Evolutionary conservation across 331 rosid species (phyloP), one percentile per base, ranked within the genome.

Genomic region (Arachis monticola): DNA sequence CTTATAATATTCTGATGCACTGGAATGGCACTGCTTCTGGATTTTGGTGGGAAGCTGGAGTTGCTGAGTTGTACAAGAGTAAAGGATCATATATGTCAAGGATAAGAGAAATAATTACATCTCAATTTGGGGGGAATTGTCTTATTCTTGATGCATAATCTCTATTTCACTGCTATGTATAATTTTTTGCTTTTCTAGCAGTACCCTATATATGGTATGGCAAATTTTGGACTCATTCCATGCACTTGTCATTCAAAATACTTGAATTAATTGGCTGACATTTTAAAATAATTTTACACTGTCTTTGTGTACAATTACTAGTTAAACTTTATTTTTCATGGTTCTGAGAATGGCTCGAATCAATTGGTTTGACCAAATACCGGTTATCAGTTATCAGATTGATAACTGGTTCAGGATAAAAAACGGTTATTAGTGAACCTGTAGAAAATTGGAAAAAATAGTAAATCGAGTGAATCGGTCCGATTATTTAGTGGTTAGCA

Each of bases 11-110:
- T 7, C 58, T 27, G 12, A 72, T 52, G 61, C 62, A 60, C 56
- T 57, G 46, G 42, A 14, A 47, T 76, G 63, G 63, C 51, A 58
- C 31, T 59, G 11, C 11, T 5, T 22, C 52, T 67, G 83, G 22
- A 60, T 67, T 76, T 62, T 53, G 66, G 64, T 59, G 48, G 42
- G 69, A 77, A 70, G 67, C 47, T 17, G 56, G 64, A 68, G 76
- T 76, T 82, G 63, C 51, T 35, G 45, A 3, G 31, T 32, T 68
- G 10, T 31, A 2, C 60, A 40, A 42, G 27, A 44, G 65, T 27
- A 67, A 41, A 63, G 53, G 55, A 51, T 70, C 40, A 35, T 62
- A 57, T 41, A 40, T 7, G 42, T 70, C 6, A 69, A 32, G 60
- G 62, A 30, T 40, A 7, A 8, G 8, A 67, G 64, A 74, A 63